phyloP scores from a whole-genome alignment of 2,329 filamentous ascomycete genomes.

The Nannizzia gypsea region DNA sequence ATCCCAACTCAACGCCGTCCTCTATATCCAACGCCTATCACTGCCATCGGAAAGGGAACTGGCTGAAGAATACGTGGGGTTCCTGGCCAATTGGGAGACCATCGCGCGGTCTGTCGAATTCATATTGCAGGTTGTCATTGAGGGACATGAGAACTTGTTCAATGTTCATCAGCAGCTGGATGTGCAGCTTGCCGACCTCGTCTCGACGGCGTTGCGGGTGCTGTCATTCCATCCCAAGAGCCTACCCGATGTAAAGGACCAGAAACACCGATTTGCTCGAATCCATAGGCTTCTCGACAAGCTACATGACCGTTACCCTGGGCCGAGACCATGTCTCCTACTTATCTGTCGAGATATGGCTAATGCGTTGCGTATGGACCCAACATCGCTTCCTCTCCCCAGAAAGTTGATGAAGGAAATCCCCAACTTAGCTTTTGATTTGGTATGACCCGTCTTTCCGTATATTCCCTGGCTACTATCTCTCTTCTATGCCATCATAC shows the following conservation, averaged over 20 bases:
- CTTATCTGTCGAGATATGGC: constrained; percentile 30
- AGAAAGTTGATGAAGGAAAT: constrained; percentile 24
- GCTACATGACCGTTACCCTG: constrained; percentile 32
- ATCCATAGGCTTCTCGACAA: constrained; percentile 30
- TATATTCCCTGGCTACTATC: constrained; percentile 12
- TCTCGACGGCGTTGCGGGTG: constrained; percentile 29
- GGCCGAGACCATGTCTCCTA: constrained; percentile 30
- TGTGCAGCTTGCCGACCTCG: constrained; percentile 30
- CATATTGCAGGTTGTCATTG: constrained; percentile 27
- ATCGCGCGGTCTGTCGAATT: constrained; percentile 30
- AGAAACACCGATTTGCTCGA: constrained; percentile 30
- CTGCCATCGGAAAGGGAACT: constrained; percentile 28
- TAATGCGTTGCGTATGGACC: constrained; percentile 25
- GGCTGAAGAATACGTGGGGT: constrained; percentile 28
- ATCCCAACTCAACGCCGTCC: constrained; percentile 31
- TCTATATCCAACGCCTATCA: constrained; percentile 32
- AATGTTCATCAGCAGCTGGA: constrained; percentile 23
- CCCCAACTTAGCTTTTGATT: constrained; percentile 28
- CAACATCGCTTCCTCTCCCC: constrained; percentile 26
- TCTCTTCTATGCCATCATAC: too few relatives aligned
- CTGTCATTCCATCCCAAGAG: constrained; percentile 31
- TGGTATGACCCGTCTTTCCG: constrained; percentile 28
- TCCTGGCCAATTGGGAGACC: constrained; percentile 33
- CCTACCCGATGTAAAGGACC: constrained; percentile 24
- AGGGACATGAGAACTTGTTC: constrained; percentile 29